phyloP scores from a whole-genome alignment of 352 stramenopile genomes.

The Globisporangium takayamanum region DNA sequence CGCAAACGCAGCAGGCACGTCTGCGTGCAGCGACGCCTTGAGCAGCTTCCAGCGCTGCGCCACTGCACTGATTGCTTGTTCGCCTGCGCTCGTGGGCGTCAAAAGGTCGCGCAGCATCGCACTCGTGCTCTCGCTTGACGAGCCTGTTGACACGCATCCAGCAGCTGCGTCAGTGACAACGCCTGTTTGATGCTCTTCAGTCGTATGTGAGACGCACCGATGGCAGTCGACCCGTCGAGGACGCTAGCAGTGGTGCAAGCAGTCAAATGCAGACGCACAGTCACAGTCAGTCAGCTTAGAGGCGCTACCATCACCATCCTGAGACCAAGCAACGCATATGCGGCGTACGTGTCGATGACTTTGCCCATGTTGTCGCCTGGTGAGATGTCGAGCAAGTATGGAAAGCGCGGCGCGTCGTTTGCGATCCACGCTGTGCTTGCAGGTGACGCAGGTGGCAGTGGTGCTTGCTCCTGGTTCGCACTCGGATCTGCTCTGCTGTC shows the following conservation, averaged over 20 bases:
- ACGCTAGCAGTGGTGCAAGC: slow-evolving; percentile 3
- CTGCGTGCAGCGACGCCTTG: slow-evolving; percentile 34
- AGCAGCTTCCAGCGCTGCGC: slow-evolving; percentile 33
- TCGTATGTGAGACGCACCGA: slow-evolving; percentile 5
- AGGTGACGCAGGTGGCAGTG: background rate
- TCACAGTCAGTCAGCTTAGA: background rate
- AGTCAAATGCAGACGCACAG: background rate
- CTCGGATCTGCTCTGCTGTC: background rate
- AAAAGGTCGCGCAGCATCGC: slow-evolving; percentile 29
- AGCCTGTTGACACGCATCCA: slow-evolving; percentile 13
- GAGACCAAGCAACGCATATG: background rate
- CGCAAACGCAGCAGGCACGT: slow-evolving; percentile 37
- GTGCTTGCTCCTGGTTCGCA: slow-evolving; percentile 2
- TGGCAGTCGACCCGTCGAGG: slow-evolving; percentile 9
- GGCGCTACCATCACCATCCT: background rate
- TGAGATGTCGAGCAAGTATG: slow-evolving; percentile 56
- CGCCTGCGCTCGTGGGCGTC: slow-evolving; percentile 16
- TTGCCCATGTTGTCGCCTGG: slow-evolving; percentile 38
- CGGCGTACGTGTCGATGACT: slow-evolving; percentile 25
- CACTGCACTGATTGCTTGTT: slow-evolving; percentile 19
- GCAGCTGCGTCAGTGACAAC: background rate
- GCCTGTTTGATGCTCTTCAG: background rate
- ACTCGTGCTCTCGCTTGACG: slow-evolving; percentile 24
- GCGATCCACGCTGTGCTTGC: slow-evolving; percentile 33
- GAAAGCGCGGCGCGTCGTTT: slow-evolving; percentile 47